These are phyloP conservation scores for Phycomyces nitens DNA, from an alignment of 192 early-diverging fungal species.

Conservation along the genomic window DNA sequence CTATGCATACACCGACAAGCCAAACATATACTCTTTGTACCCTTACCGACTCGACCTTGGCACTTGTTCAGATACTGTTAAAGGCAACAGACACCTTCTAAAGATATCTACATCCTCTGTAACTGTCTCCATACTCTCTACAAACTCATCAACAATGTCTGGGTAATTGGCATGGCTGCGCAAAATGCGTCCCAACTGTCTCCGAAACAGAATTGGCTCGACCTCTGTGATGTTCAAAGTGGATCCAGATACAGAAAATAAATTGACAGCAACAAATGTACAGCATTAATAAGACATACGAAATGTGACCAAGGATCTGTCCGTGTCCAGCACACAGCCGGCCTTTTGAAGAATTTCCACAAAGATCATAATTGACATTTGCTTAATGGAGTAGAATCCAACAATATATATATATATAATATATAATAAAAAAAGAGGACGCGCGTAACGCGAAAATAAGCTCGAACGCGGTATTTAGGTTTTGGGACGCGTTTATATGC, in stretches of 20 bases:
- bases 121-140: constrained; percentile 11
- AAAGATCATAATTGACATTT: neutral
- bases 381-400: neutral
- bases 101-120: constrained; percentile 8
- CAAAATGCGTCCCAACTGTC: constrained; percentile 5
- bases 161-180: neutral
- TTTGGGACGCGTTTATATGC: neutral
- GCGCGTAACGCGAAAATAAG: neutral
- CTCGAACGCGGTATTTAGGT: neutral
- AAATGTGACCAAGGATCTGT: neutral
- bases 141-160: constrained; percentile 1
- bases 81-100: constrained; percentile 21
- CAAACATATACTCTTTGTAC: neutral
- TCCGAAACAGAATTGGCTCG: constrained; percentile 18
- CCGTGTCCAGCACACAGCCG: neutral
- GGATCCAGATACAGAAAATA: neutral
- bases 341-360: neutral
- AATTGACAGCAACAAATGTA: neutral
- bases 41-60: constrained; percentile 5
- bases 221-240: constrained; percentile 5
- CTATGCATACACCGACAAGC: no score
- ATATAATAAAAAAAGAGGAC: no score
- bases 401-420: no score
- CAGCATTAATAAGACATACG: neutral
- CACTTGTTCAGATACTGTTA: neutral